Base-by-base conservation (phyloP, 2,329 filamentous ascomycete species). In the Pezicula carpinea region DNA sequence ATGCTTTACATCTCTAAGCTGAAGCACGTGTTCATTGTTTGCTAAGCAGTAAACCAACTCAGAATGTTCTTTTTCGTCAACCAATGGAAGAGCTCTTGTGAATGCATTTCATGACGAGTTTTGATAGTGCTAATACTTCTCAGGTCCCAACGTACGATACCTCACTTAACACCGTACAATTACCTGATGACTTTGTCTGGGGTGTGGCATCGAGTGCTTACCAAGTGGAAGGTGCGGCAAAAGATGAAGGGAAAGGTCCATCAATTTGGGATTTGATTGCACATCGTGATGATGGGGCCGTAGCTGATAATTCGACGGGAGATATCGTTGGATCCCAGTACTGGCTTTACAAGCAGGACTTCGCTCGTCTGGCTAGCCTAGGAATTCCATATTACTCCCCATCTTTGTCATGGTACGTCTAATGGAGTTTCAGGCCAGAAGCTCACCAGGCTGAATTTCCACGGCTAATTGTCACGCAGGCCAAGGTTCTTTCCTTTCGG, bases 221-320 rank as follows among this genome's bases (percentile, higher is more conserved):
- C 44, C 69, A 71, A 48, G 66, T 70, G 41, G 69, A 71, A 50
- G 69, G 68, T n/a, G 69, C 67, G 4, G 68, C 65, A 3, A 64
- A 65, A 45, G 66, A 66, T 26, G 68, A 70, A 48, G 69, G 68
- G 3, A 69, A 68, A 48, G 67, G 68, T 1, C 68, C 68, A 3
- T 66, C 62, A 26, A 68, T 70, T n/a, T 71, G 68, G 68, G 68
- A 70, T 54, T 49, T 72, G 33, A 53, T 73, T n/a, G 54, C 64
- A 11, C 70, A 70, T 43, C 56, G 66, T 17, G 64, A 64, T n/a
- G 61, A 66, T 26, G 67, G 68, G 19, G 62, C 59, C 38, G 69
- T 73, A 5, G 56, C 59, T 13, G 68, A 71, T 31, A 66, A 69
- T 44, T 63, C 63, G 6, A 70, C 66, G 5, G 68, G 66, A 13